Evolutionary conservation across 768 basidiomycete genomes (phyloP), one percentile per base, ranked within the genome.

Genomic region (Cystoderma amianthinum): DNA sequence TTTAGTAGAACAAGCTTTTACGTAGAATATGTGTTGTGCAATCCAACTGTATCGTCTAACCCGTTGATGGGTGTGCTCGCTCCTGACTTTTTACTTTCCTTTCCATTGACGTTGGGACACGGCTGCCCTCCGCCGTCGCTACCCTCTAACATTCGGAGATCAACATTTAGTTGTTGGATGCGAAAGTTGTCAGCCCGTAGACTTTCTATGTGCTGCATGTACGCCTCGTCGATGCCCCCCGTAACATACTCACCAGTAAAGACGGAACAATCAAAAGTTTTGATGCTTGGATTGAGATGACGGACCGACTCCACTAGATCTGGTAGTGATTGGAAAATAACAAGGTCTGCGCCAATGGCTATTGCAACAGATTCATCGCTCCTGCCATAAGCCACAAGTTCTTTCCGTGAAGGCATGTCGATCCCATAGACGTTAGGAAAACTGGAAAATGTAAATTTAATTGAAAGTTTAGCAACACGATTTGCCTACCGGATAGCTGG

Each of bases 221-320:
- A 98, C 34, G 55, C 71, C 49, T 89, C 85, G 51, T 88, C 81
- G 18, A 99, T 85, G 12, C 85, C 86, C 13, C 96, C 95, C 2
- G 95, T 99, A 38, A 98, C 78, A 58, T 99, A 99, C 58, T 96
- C 81, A 34, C 96, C 96, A 6, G 89, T 91, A 64, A 98, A 99
- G 17, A 99, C 95, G 11, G 95, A 97, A 63, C 95, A 98, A 55
- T 99, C 96, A 56, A 98, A 96, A 5, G 68, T 61, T 39, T 65
- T 59, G 55, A 99, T 85, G 12, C 62, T 57, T 0, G 83, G 76
- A 58, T 96, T 97, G 62, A 91, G 76, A 52, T 87, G 81, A 38
- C 83, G 72, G 46, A 97, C 94, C 15, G 91, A 90, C 16, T 79
- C 61, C 44, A 94, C 70, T 46, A 99, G 79, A 61, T 98, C 93